Percentiles rank a stretch among this genome's conserved stretches.
phyloP scores from a whole-genome alignment of 2,329 filamentous ascomycete species.

The Pseudogymnoascus sp. region DNA sequence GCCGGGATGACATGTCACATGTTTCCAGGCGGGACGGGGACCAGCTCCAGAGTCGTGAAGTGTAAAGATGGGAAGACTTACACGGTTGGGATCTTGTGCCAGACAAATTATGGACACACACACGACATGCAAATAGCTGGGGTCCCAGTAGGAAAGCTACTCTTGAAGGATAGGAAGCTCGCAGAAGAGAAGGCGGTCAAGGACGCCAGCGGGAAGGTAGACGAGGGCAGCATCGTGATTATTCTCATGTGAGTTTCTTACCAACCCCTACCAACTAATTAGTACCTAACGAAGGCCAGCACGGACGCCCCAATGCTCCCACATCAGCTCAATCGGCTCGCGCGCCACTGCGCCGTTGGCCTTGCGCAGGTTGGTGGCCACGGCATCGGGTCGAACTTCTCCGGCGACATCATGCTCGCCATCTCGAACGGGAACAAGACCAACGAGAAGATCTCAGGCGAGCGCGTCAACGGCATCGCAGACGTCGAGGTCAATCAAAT shows the following conservation, averaged over 20 bases:
- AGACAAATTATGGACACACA: constrained; percentile 55
- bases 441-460: constrained; percentile 18
- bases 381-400: constrained; percentile 44
- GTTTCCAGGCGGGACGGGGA: constrained; percentile 60
- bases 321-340: constrained; percentile 46
- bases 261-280: background rate
- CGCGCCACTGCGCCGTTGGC: constrained; percentile 53
- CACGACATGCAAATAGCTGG: constrained; percentile 49
- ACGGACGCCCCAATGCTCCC: constrained; percentile 54
- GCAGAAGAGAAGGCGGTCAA: constrained; percentile 26
- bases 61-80: constrained; percentile 39
- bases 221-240: constrained; percentile 54
- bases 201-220: constrained; percentile 37
- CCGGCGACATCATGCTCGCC: constrained; percentile 59
- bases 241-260: constrained; percentile 36
- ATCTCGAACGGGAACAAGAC: constrained; percentile 50
- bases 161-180: constrained; percentile 38
- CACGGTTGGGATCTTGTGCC: constrained; percentile 53
- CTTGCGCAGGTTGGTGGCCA: constrained; percentile 52
- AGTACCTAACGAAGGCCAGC: constrained; percentile 12
- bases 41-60: constrained; percentile 47
- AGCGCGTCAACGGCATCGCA: constrained; percentile 20
- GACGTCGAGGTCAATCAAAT: constrained; percentile 35
- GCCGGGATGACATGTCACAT: constrained; percentile 59
- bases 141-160: constrained; percentile 50